These are phyloP conservation scores for Tulasnella sp. DNA, from an alignment of 768 basidiomycete genomes.

Conservation along the genomic window DNA sequence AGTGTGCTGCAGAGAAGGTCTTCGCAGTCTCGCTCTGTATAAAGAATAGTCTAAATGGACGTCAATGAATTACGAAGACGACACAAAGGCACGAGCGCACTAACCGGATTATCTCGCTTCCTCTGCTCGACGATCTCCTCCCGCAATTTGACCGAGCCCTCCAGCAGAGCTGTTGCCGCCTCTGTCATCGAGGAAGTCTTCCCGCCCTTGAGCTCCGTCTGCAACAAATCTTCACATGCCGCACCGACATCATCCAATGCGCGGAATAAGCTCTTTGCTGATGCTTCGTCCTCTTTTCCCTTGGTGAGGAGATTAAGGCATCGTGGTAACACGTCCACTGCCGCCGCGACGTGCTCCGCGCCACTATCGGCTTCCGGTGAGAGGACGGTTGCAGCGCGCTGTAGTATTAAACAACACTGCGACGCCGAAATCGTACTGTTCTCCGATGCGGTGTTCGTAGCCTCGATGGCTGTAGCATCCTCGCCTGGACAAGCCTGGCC, in stretches of 20 bases:
- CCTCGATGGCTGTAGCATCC: not conserved
- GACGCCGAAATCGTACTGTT: not conserved
- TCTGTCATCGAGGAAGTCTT: not conserved
- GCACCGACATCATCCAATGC: slow-evolving; percentile 9
- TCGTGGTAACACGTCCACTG: not conserved
- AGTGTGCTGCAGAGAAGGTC: slow-evolving; percentile 26
- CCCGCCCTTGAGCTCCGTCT: not conserved
- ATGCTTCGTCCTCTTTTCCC: not conserved
- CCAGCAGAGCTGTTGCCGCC: not conserved
- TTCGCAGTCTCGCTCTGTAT: slow-evolving; percentile 1
- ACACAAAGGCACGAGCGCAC: not conserved
- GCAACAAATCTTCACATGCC: slow-evolving; percentile 8
- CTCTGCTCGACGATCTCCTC: not conserved
- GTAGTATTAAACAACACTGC: not conserved
- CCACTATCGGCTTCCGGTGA: not conserved
- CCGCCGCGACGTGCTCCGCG: not conserved
- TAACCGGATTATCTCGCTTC: not conserved
- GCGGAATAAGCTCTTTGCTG: slow-evolving; percentile 2
- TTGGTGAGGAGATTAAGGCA: not conserved
- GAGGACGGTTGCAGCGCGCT: not conserved
- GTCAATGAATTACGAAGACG: not conserved
- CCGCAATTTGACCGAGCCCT: not conserved
- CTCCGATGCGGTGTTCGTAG: not conserved
- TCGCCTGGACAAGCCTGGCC: not conserved
- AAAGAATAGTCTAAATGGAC: not conserved